Percentiles rank a stretch among this genome's conserved stretches.
These are phyloP conservation scores for Fusarium napiforme DNA, from an alignment of 2,329 filamentous ascomycete species.

Conservation along the genomic window DNA sequence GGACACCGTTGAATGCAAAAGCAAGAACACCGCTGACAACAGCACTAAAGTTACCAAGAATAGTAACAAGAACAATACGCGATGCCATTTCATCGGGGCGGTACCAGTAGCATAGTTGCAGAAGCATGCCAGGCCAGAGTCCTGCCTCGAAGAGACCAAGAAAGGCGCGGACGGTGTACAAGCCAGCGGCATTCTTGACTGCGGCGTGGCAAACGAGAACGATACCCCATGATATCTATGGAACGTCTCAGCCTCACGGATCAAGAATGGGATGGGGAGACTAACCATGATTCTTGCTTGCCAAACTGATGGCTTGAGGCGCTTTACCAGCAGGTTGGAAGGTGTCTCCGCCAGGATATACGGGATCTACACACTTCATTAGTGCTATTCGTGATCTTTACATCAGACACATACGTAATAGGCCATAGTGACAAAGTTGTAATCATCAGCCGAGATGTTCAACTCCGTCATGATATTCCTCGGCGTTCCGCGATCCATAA, in stretches of 20 bases:
- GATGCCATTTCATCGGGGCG: not conserved
- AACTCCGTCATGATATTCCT: not conserved
- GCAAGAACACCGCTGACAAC: not conserved
- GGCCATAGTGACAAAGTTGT: not conserved
- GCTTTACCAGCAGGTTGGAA: not conserved
- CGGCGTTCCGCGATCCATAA: not conserved
- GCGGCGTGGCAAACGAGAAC: not conserved
- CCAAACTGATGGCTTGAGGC: not conserved
- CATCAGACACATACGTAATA: not conserved
- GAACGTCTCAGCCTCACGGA: no score
- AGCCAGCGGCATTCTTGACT: accelerated
- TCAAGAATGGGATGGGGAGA: no score
- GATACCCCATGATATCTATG: not conserved
- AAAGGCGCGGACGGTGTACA: not conserved
- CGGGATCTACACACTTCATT: accelerated
- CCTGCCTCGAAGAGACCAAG: not conserved
- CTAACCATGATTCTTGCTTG: not conserved
- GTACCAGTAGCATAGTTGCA: not conserved
- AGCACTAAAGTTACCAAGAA: not conserved
- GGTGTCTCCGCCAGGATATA: not conserved
- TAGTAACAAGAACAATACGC: not conserved
- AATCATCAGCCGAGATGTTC: not conserved
- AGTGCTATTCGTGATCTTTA: no score
- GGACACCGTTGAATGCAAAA: not conserved
- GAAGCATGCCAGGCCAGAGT: not conserved